Base-by-base conservation (phyloP, 371 early-diverging fungal genomes). In the Mucor mucedo region DNA sequence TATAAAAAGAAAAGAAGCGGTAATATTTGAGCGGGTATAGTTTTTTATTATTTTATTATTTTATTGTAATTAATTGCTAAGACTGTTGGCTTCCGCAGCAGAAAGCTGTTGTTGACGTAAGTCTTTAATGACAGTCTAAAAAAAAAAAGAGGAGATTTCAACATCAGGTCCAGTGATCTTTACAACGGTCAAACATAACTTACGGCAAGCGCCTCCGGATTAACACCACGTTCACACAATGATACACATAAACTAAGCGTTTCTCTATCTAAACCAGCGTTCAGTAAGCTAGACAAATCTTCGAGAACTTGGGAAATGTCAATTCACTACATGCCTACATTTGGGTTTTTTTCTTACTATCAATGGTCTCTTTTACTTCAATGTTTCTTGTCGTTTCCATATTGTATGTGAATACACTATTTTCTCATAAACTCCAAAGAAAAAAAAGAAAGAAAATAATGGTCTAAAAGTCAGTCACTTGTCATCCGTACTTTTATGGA, bases 191-290 rank as follows among this genome's bases (percentile, higher is more conserved):
- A 42, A 10, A 16, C 4, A 38, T 27, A 3, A 48, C 52, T 68
- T 62, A 68, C 72, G 3, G 72, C 68, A 29, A 71, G 52, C 29
- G 72, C 72, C 55, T 71, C 72, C 44, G 72, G 72, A 59, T 71
- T 71, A 4, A 68, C 65, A 29, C 72, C 72, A 62, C 62, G 41
- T 55, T 71, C 72, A 38, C 72, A 68, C 38, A 71, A 58, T 5
- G 72, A 71, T 2, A 71, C 52, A 54, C 72, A 71, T 29, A 68
- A 55, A 27, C 60, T 53, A 28, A 71, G 27, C 33, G 68, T 58
- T 47, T 71, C 62, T 52, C 68, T 16, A 52, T 71, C 72, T 4
- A 71, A 47, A 9, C 64, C 68, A 13, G 72, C 64, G 32, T 71
- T 71, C 41, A 71, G 52, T 21, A 71, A 44, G 33, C 28, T 61